Evolutionary conservation across 805 yeast species (phyloP), one percentile per base, ranked within the genome.

Genomic region (Hanseniaspora mollemarum): DNA sequence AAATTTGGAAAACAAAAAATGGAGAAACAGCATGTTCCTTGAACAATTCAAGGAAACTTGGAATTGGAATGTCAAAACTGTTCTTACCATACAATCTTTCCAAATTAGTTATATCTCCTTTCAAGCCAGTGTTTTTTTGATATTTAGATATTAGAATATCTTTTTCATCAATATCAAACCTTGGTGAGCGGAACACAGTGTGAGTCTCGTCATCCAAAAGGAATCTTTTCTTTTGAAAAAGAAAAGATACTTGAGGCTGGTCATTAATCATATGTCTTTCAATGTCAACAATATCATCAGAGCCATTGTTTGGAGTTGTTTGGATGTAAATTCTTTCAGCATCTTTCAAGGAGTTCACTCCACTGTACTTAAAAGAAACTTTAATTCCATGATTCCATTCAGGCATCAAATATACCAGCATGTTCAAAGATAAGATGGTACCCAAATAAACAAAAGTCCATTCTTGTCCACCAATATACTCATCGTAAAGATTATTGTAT

Each of bases 11-110:
- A 24, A 92, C 95, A 60, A 92, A 92, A 65, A 92, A 86, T 12
- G 98, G 98, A 13, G 98, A 97, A 36, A 92, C 88, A 10, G 97
- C 97, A 64, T 92, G 98, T 67, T 92, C 97, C 62, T 86, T 82
- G 72, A 92, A 92, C 60, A 92, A 72, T 66, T 90, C 97, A 52
- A 75, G 56, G 59, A 92, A 90, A 0, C 95, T 77, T 46, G 98
- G 98, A 51, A 92, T 76, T 28, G 98, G 98, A 57, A 92, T 90
- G 62, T 92, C 98, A 62, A 92, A 92, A 57, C 75, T 75, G 70
- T 92, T 92, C 57, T 73, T 72, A 49, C 98, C 98, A 63, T 81
- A 92, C 53, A 76, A 68, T 60, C 87, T 77, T 51, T 61, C 67
- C 3, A 65, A 55, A 49, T 66, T 65, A n/a, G 71, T 60, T 57